Evolutionary conservation across 257 asterid species (phyloP).

Genomic region (Anisodus tanguticus): DNA sequence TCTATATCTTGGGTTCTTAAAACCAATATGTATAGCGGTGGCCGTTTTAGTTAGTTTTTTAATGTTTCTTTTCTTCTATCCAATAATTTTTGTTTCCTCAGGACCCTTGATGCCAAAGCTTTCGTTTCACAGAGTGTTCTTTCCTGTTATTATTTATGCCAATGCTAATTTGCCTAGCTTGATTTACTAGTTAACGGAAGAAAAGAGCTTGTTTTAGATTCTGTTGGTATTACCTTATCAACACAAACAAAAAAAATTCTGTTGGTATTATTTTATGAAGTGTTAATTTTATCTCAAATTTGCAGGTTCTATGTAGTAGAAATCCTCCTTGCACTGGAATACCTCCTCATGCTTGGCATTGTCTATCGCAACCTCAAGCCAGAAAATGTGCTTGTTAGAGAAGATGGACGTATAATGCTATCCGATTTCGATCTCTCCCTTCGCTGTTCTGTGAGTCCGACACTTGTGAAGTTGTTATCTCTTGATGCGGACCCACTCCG

Average conservation of each 20-base stretch:
- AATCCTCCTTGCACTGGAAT: slow-evolving; percentile 20
- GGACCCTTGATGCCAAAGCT: background rate
- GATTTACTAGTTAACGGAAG: background rate
- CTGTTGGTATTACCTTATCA: background rate
- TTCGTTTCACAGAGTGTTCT: background rate
- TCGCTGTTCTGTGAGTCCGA: slow-evolving; percentile 23
- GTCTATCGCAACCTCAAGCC: slow-evolving; percentile 25
- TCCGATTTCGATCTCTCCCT: slow-evolving; percentile 28
- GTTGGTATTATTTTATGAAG: background rate
- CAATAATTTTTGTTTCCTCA: background rate
- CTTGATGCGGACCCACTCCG: slow-evolving; percentile 13
- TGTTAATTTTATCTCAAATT: background rate
- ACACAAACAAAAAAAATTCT: background rate
- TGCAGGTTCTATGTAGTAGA: slow-evolving; percentile 18
- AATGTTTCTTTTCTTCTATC: background rate
- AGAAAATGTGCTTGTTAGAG: slow-evolving; percentile 29
- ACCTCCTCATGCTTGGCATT: slow-evolving; percentile 27
- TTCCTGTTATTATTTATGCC: background rate
- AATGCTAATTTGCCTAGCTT: background rate
- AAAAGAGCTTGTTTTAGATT: slow-evolving; percentile 8
- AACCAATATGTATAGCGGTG: background rate
- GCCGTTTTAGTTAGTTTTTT: background rate
- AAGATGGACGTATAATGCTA: slow-evolving; percentile 25
- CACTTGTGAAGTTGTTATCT: slow-evolving; percentile 17
- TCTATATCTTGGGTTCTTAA: background rate